Evolutionary conservation across 352 stramenopile species (phyloP), one percentile per base, ranked within the genome.

Genomic region (Phytophthora litchii): DNA sequence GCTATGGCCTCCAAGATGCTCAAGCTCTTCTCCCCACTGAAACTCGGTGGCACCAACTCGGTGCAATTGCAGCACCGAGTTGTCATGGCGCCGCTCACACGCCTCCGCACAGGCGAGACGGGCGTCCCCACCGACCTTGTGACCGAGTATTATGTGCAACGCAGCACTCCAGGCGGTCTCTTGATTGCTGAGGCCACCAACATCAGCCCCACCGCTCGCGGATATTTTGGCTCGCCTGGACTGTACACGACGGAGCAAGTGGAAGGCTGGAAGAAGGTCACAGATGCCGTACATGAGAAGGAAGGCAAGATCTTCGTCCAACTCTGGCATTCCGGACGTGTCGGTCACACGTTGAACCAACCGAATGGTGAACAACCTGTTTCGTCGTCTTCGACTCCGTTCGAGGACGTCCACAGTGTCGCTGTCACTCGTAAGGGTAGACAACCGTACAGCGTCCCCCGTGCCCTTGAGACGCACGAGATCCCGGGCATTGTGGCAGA

Each of bases 291-390:
- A 21, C 91, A 97, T 56, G 69, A 60, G 8, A 89, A 92, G 35
- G 71, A 72, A 17, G 85, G 78, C 54, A 76, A 80, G 35, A 96
- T 96, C 42, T 92, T 86, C 44, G 43, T 77, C 13, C 88, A 97
- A 66, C 64, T 97, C 8, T 97, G 88, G 88, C 88, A 97, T 63
- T 77, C 78, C 8, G 91, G 89, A 21, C 78, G 89, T 21, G 62
- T 79, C 27, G 60, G 76, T 10, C 86, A 97, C 61, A 71, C 76
- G 10, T 54, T 72, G 6, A 82, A 80, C 45, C 82, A 92, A 62
- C 72, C 70, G 17, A 73, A 76, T 34, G 78, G 74, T 4, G 62
- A 80, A 42, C 45, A 71, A 3, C 77, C 74, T 20, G 72, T 91
- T 16, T 84, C 70, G 10, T 48, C 86, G 2, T 86, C 63, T 12